Conservation (phyloP, 495 filamentous ascomycete genomes). For the Chaetomium fimeti region DNA sequence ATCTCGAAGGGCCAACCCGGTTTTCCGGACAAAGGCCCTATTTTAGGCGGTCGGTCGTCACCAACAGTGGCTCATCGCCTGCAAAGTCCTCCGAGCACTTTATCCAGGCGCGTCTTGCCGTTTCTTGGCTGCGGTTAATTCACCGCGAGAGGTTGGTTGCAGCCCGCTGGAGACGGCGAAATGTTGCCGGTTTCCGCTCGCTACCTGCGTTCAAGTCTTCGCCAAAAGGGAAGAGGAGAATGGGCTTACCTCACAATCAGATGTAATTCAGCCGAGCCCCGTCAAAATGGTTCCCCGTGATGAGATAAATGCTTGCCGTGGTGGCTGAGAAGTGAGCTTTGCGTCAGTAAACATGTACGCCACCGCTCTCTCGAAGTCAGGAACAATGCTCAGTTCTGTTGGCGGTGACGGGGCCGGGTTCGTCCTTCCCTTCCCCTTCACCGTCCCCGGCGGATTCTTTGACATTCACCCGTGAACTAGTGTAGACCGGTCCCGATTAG, state of each 20-base stretch:
- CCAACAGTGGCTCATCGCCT: background rate
- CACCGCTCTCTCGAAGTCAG: too few species aligned
- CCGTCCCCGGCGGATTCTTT: background rate
- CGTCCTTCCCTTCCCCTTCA: background rate
- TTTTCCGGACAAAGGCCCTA: background rate
- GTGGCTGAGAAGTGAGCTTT: too few species aligned
- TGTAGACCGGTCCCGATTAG: background rate
- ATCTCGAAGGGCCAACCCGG: background rate
- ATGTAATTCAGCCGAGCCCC: background rate
- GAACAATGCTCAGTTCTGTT: too few species aligned
- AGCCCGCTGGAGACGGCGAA: background rate
- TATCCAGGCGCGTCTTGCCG: conserved; percentile 6
- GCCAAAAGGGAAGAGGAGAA: background rate
- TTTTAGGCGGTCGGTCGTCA: background rate
- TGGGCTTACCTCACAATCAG: background rate
- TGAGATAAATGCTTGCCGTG: too few species aligned
- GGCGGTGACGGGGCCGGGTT: too few species aligned
- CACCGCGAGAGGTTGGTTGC: background rate
- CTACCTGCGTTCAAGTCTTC: background rate
- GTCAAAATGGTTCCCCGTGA: too few species aligned
- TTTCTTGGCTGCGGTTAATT: conserved; percentile 10
- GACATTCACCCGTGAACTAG: background rate
- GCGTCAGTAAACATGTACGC: too few species aligned
- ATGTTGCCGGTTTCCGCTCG: background rate
- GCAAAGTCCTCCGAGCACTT: background rate